A percentile compares a stretch with the other conserved stretches of the same genome.
phyloP scores from a whole-genome alignment of 2,329 filamentous ascomycete genomes.

The Hypoxylon rubiginosum region DNA sequence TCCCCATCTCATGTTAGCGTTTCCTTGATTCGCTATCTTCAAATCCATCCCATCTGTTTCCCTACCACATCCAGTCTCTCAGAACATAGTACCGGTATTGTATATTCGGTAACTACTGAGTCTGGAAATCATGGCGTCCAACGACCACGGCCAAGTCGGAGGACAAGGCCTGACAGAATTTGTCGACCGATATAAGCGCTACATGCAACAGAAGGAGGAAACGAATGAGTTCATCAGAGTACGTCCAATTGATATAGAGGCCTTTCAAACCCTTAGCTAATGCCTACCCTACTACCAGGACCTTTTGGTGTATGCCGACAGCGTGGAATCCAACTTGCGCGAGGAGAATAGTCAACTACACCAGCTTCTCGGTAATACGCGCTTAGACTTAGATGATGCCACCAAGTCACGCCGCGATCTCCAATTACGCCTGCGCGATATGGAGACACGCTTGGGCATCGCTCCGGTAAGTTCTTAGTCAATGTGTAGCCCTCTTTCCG shows the following conservation, averaged over 20 bases:
- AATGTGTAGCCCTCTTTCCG: slow-evolving; percentile 17
- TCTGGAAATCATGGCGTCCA: slow-evolving; percentile 31
- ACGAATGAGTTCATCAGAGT: slow-evolving; percentile 64
- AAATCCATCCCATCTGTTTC: neutral
- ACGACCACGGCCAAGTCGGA: slow-evolving; percentile 33
- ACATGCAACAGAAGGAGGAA: slow-evolving; percentile 58
- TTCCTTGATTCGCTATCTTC: neutral
- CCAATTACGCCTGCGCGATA: slow-evolving; percentile 61
- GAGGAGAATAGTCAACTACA: slow-evolving; percentile 60
- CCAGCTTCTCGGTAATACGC: slow-evolving; percentile 58
- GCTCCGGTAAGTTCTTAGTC: slow-evolving; percentile 54
- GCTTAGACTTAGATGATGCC: slow-evolving; percentile 66
- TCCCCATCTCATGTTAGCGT: neutral
- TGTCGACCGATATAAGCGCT: slow-evolving; percentile 60
- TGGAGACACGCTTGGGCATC: slow-evolving; percentile 55
- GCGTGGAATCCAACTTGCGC: slow-evolving; percentile 58
- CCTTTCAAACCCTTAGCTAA: slow-evolving; percentile 21
- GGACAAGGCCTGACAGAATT: slow-evolving; percentile 59
- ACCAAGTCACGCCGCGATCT: slow-evolving; percentile 63
- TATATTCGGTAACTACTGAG: neutral
- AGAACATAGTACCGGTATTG: neutral
- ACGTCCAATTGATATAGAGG: slow-evolving; percentile 35
- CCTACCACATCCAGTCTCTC: neutral
- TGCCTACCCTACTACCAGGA: slow-evolving; percentile 54
- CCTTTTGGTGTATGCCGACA: slow-evolving; percentile 61